These are phyloP conservation scores for Fusarium penzigii DNA, from an alignment of 2,329 filamentous ascomycete species.

Conservation along the genomic window DNA sequence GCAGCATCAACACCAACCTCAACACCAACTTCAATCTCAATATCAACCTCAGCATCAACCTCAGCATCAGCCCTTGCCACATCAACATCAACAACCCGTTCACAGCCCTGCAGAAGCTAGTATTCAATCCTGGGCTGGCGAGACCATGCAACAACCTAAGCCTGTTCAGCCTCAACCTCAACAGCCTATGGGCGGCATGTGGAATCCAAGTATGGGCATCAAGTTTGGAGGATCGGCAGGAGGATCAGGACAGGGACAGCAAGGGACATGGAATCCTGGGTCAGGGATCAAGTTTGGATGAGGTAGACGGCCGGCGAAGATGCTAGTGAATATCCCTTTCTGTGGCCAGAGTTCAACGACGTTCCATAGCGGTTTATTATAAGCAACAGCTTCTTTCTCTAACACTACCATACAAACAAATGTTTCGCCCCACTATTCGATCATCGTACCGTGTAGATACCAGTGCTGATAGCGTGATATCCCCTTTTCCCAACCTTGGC, in stretches of 20 bases:
- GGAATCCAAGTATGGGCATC: constrained; percentile 81
- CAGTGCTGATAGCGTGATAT: constrained; percentile 45
- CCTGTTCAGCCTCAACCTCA: constrained; percentile 47
- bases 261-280: constrained; percentile 59
- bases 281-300: constrained; percentile 59
- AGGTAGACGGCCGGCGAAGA: constrained; percentile 8
- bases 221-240: constrained; percentile 61
- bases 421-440: background rate
- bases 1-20: constrained; percentile 14
- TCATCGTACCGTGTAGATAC: constrained; percentile 43
- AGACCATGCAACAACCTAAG: constrained; percentile 56
- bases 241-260: constrained; percentile 27
- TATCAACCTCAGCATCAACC: constrained; percentile 13
- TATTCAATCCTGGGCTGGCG: constrained; percentile 60
- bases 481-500: constrained; percentile 43
- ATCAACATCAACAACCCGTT: constrained; percentile 18
- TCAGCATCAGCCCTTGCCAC: too few species aligned
- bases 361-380: background rate
- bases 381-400: background rate
- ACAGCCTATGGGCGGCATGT: constrained; percentile 42
- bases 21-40: constrained; percentile 15
- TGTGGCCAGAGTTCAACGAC: constrained; percentile 4
- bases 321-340: background rate
- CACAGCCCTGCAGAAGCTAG: constrained; percentile 46
- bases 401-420: background rate